phyloP scores from a whole-genome alignment of 148 eudicot species.

The Limonium bicolor region DNA sequence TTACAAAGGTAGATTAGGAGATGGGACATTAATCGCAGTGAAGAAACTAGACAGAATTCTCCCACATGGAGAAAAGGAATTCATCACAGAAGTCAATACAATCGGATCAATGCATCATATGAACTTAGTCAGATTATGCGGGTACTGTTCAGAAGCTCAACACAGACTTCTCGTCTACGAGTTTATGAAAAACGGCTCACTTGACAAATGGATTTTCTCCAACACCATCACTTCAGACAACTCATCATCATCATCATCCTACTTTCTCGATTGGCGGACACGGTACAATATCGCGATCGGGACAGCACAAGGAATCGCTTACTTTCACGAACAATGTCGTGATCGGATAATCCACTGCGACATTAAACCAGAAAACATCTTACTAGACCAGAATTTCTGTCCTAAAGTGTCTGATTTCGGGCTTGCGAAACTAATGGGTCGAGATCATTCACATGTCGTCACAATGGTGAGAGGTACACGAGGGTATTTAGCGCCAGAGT shows the following conservation, averaged over 20 bases:
- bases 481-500: conserved; percentile 92
- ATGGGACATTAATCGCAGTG: conserved; percentile 74
- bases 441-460: conserved; percentile 72
- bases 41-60: conserved; percentile 78
- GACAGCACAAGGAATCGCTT: conserved; percentile 87
- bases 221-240: conserved; percentile 24
- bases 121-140: conserved; percentile 91
- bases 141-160: conserved; percentile 82
- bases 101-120: conserved; percentile 97
- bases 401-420: conserved; percentile 95
- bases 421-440: conserved; percentile 72
- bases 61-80: conserved; percentile 90
- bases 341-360: conserved; percentile 85
- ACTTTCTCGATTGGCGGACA: conserved; percentile 69
- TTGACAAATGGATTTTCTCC: conserved; percentile 93
- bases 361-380: conserved; percentile 89
- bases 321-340: conserved; percentile 92
- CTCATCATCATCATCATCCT: too few relatives aligned
- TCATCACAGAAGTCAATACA: conserved; percentile 80
- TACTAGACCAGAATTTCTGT: conserved; percentile 61
- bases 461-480: conserved; percentile 96
- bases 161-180: conserved; percentile 85
- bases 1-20: conserved; percentile 69
- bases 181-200: conserved; percentile 85
- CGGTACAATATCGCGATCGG: conserved; percentile 68